Evolutionary conservation across 257 asterid species (phyloP), one percentile per base, ranked within the genome.

Genomic region (Solanum sitiens): DNA sequence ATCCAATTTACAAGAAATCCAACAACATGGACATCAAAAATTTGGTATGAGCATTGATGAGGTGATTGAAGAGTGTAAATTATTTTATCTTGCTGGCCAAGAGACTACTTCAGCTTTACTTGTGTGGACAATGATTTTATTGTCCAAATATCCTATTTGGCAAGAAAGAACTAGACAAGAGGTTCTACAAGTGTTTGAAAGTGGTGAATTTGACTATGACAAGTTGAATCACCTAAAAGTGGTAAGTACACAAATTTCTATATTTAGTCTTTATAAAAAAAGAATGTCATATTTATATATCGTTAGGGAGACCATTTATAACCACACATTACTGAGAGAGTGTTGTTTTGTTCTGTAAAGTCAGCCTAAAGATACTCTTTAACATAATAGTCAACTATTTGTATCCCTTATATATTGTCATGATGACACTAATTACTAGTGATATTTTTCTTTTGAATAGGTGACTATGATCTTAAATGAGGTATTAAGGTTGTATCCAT

Each of bases 51-150:
- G 68, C 53, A 76, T 85, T 27, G 83, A 88, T 82, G 92, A 88
- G 16, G 87, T 88, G 7, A 87, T 90, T 85, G 89, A 88, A 80
- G 92, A 90, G 65, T 90, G 92, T 87, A 88, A 90, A 65, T 83
- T 88, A 8, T 88, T 90, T 35, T 88, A 90, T 61, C 75, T 90
- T 7, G 91, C 90, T 27, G 92, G 92, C 0, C 87, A 88, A 21
- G 92, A 88, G 79, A 90, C 90, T 7, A 86, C 92, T 0, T 61
- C 90, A 23, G 39, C 83, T 59, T 83, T 87, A 61, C 91, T 89
- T 16, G 89, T 89, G 5, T 90, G 87, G 89, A 90, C 92, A 33
- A 42, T 90, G 76, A 27, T 88, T 50, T 76, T 90, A 37, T 37
- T 90, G 42, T 10, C 90, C 35, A 88, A 86, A 13, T 83, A 88